These are phyloP conservation scores for Ceratobasidium sp. DNA, from an alignment of 1,284 basidiomycete species.

Conservation along the genomic window DNA sequence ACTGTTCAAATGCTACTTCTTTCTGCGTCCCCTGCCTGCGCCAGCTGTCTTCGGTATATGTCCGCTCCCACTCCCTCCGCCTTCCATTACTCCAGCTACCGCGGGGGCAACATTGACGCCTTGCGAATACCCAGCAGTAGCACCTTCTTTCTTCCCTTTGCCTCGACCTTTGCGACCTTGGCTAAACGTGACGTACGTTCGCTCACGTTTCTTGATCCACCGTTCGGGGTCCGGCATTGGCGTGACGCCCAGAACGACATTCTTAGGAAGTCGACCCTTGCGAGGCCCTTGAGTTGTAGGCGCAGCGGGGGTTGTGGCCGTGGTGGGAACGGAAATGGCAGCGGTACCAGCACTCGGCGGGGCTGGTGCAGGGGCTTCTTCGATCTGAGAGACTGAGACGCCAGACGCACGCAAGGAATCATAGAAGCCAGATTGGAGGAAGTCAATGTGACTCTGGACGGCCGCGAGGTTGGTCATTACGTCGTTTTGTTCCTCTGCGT, in stretches of 20 bases:
- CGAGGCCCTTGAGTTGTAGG: conserved; percentile 68
- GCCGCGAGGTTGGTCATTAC: conserved; percentile 86
- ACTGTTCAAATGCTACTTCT: conserved; percentile 34
- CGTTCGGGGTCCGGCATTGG: conserved; percentile 83
- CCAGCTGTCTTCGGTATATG: conserved; percentile 36
- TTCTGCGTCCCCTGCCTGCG: conserved; percentile 43
- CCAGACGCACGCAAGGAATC: conserved; percentile 72
- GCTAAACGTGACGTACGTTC: conserved; percentile 59
- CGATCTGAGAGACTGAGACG: conserved; percentile 66
- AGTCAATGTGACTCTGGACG: conserved; percentile 82
- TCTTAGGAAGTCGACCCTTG: conserved; percentile 75
- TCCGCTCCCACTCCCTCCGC: conserved; percentile 46
- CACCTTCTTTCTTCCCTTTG: conserved; percentile 47
- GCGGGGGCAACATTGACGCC: conserved; percentile 35
- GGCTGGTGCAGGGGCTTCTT: conserved; percentile 70
- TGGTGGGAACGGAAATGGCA: neutral
- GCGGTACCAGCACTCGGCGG: conserved; percentile 56
- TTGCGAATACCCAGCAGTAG: conserved; percentile 38
- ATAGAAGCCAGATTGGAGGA: conserved; percentile 78
- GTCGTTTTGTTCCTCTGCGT: conserved; percentile 88
- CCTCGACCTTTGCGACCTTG: conserved; percentile 46
- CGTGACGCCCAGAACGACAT: conserved; percentile 79
- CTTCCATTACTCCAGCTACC: conserved; percentile 49
- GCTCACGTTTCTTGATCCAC: conserved; percentile 85
- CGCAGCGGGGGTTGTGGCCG: conserved; percentile 13